These are phyloP conservation scores for Penicillium dipodomyicola DNA, from an alignment of 495 filamentous ascomycete species.

Conservation along the genomic window DNA sequence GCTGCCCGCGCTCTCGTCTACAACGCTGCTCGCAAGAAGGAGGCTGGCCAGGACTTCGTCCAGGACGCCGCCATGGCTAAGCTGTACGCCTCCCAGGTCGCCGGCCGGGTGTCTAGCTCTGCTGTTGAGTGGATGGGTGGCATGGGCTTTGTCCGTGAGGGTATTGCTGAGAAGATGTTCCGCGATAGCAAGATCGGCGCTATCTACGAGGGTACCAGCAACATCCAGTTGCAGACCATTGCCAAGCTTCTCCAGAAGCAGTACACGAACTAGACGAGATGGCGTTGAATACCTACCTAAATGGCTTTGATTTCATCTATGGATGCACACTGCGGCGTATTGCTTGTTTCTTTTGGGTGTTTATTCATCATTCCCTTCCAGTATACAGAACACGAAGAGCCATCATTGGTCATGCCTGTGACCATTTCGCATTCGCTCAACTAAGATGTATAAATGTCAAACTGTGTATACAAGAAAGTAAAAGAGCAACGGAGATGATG, in stretches of 20 bases:
- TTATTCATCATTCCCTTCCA: neutral
- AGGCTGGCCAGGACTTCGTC: slow-evolving; percentile 93
- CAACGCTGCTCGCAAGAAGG: slow-evolving; percentile 97
- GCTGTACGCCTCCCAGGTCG: slow-evolving; percentile 90
- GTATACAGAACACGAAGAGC: neutral
- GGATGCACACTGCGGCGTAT: slow-evolving; percentile 4
- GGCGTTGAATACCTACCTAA: neutral
- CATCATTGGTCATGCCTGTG: neutral
- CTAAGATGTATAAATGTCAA: neutral
- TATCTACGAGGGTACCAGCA: slow-evolving; percentile 95
- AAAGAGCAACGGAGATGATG: neutral
- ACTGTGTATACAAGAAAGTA: slow-evolving; percentile 1
- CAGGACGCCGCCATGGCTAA: slow-evolving; percentile 98
- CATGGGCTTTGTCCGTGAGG: slow-evolving; percentile 95
- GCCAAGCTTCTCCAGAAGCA: slow-evolving; percentile 89
- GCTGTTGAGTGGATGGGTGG: slow-evolving; percentile 99
- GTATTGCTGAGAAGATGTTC: slow-evolving; percentile 97
- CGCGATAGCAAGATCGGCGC: slow-evolving; percentile 97
- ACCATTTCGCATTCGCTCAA: neutral
- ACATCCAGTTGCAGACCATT: slow-evolving; percentile 87
- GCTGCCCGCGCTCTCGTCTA: slow-evolving; percentile 91
- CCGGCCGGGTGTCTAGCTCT: slow-evolving; percentile 76
- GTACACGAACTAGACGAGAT: slow-evolving; percentile 55
- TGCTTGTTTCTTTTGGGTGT: neutral
- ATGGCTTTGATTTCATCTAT: neutral